phyloP scores from a whole-genome alignment of 2,329 filamentous ascomycete genomes.

The Byssoonygena ceratinophila region DNA sequence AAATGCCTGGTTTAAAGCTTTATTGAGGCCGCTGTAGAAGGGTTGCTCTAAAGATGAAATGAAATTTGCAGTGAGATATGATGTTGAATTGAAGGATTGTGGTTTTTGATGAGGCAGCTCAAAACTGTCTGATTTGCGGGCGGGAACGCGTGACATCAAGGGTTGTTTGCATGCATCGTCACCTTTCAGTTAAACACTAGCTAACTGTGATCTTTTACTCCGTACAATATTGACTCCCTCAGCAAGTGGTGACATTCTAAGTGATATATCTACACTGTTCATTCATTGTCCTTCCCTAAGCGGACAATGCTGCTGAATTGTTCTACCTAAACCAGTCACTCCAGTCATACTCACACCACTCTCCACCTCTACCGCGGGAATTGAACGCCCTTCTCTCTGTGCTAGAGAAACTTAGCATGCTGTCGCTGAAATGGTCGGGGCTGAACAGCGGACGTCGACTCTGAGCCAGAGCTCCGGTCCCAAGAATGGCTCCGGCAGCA shows the following conservation, averaged over 20 bases:
- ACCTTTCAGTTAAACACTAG: neutral
- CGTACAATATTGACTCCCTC: neutral
- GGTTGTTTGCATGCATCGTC: neutral
- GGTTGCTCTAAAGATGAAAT: too few relatives aligned
- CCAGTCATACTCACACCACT: neutral
- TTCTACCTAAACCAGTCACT: neutral
- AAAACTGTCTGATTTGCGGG: neutral
- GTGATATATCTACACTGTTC: neutral
- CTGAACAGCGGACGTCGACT: conserved; percentile 31
- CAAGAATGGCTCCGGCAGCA: conserved; percentile 27
- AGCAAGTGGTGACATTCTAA: neutral
- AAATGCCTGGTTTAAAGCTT: too few relatives aligned
- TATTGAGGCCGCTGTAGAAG: too few relatives aligned
- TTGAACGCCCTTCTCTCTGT: neutral
- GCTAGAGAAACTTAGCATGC: conserved; percentile 24
- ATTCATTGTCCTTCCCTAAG: neutral
- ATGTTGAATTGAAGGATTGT: too few relatives aligned
- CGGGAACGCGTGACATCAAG: conserved; percentile 16
- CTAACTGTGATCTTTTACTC: neutral
- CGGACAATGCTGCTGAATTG: neutral
- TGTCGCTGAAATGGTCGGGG: conserved; percentile 29
- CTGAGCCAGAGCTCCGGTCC: conserved; percentile 29
- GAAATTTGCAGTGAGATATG: too few relatives aligned
- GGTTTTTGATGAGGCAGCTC: neutral
- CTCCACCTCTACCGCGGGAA: too few relatives aligned